phyloP scores from a whole-genome alignment of 352 stramenopile species.

The Aphanomyces euteiches region DNA sequence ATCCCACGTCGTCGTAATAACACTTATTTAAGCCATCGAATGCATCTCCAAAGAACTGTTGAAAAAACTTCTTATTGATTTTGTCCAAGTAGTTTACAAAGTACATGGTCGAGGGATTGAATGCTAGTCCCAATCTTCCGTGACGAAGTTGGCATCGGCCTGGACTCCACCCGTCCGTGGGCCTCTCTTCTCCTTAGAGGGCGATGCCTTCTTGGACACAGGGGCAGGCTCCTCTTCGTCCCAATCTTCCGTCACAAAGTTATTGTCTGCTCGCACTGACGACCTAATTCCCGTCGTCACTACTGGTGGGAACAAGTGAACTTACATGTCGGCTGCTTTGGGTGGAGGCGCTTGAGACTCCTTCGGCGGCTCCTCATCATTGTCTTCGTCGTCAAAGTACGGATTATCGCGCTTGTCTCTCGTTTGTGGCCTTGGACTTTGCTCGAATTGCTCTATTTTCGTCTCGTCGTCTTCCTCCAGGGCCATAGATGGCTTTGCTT shows the following conservation, averaged over 20 bases:
- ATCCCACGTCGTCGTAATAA: neutral
- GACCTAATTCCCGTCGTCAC: slow-evolving; percentile 23
- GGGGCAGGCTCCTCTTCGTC: slow-evolving; percentile 46
- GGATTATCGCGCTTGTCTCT: slow-evolving; percentile 33
- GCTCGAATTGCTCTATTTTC: slow-evolving; percentile 34
- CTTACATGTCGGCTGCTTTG: neutral
- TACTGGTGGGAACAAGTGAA: neutral
- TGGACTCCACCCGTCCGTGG: slow-evolving; percentile 36
- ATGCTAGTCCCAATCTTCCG: slow-evolving; percentile 55
- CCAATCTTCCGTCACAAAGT: slow-evolving; percentile 78
- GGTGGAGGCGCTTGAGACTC: slow-evolving; percentile 32
- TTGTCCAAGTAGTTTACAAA: neutral
- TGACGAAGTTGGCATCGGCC: slow-evolving; percentile 61
- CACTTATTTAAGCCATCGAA: neutral
- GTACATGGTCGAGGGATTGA: neutral
- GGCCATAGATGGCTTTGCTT: neutral
- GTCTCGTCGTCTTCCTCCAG: slow-evolving; percentile 33
- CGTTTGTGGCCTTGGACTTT: slow-evolving; percentile 34
- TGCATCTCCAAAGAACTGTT: neutral
- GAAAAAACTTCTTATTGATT: neutral
- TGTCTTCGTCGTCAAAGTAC: slow-evolving; percentile 66
- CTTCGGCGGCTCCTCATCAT: slow-evolving; percentile 35
- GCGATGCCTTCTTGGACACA: slow-evolving; percentile 18
- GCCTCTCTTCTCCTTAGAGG: too few species aligned
- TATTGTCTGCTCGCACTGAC: slow-evolving; percentile 52